Base-by-base conservation (phyloP, 495 filamentous ascomycete genomes). In the Bombardia bombarda region DNA sequence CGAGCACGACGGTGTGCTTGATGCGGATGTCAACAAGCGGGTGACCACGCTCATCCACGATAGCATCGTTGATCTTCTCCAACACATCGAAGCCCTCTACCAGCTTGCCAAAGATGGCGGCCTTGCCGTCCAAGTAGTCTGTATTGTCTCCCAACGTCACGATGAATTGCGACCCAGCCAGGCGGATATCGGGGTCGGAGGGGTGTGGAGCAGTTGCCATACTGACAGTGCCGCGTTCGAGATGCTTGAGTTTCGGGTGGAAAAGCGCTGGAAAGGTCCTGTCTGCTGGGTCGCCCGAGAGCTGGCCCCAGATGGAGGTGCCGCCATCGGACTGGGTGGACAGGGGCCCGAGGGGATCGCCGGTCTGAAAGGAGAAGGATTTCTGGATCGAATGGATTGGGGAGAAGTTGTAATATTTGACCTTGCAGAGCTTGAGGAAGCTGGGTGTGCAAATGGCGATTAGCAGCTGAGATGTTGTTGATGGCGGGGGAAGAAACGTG, bases 391-490 rank as follows among this genome's bases (percentile, higher is more conserved):
- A 84, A 66, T 93, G 82, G 42, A 95, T 66, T 26, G 90, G 90
- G 22, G 88, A 82, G 60, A 89, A 96, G 70, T 96, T 96, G 78
- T 95, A 96, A 66, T 95, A 96, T 70, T 94, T 96, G 64, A 87
- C 69, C 61, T 95, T 95, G 77, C 90, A 96, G 53, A 96, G 85
- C 78, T 96, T 96, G 19, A 96, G 70, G 66, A 96, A 95, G 75
- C 88, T 95, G 72, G 31, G 61, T 39, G 45, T 44, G 49, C 34
- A 51, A 39, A 61, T 24, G 55, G 68, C 63, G 5, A 42, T 84
- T 73, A 83, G 77, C 73, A n/a, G n/a, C 47, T 47, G 31, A 55
- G 34, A 45, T 49, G 18, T 20, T 9, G 6, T 14, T 17, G 36
- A n/a, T 37, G 45, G 34, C 42, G 39, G 25, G 12, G 23, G 25